These are phyloP conservation scores for Oryza meyeriana DNA, from an alignment of 176 grass and related monocot genomes.

Conservation along the genomic window DNA sequence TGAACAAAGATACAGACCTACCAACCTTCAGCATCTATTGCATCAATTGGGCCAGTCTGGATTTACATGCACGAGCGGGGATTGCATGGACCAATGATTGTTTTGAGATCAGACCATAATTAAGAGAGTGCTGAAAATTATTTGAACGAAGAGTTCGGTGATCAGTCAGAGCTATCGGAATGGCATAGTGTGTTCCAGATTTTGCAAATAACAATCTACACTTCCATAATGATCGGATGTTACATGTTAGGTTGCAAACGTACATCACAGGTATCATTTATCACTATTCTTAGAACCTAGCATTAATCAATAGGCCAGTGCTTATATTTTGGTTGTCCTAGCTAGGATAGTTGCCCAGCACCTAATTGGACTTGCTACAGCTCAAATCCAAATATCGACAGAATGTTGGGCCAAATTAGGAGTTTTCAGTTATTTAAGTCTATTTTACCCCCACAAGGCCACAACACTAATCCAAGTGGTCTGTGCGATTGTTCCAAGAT, in stretches of 20 bases:
- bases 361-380: background rate
- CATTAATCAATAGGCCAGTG: background rate
- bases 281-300: background rate
- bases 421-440: background rate
- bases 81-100: slow-evolving; percentile 28
- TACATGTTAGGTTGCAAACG: background rate
- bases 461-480: background rate
- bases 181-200: background rate
- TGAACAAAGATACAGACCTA: slow-evolving; percentile 17
- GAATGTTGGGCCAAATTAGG: background rate
- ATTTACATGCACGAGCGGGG: slow-evolving; percentile 21
- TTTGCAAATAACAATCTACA: background rate
- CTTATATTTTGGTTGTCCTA: background rate
- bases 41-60: slow-evolving; percentile 22
- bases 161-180: slow-evolving; percentile 7
- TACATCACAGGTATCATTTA: background rate
- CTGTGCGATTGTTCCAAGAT: background rate
- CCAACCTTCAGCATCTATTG: slow-evolving; percentile 32
- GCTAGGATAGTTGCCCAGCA: background rate
- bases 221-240: background rate
- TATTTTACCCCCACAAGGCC: background rate
- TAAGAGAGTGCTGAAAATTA: slow-evolving; percentile 22
- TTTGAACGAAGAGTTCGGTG: slow-evolving; percentile 30
- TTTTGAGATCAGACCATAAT: slow-evolving; percentile 18
- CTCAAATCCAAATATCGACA: background rate